Evolutionary conservation across 192 early-diverging fungal species (phyloP), one percentile per base, ranked within the genome.

Genomic region (Mortierella claussenii): DNA sequence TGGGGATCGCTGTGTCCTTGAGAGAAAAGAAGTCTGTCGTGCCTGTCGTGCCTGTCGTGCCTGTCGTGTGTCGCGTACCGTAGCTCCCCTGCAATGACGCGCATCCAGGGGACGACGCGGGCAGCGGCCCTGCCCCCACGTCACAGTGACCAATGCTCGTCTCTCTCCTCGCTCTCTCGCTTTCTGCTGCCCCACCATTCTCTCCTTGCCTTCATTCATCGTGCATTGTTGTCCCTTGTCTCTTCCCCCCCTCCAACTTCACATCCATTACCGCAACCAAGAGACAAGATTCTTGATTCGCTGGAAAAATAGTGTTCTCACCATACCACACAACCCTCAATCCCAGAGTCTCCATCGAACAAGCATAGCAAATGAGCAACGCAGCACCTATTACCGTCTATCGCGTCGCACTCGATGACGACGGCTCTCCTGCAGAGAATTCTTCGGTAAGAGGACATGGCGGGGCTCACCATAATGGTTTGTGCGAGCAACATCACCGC

Each of bases 341-440:
- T n/a, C n/a, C n/a, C 37, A 40, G 37, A 40, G 37, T 10, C 7
- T 10, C 13, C 7, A 40, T 40, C 37, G 13, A 10, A 10, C 37
- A 40, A 40, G 13, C 37, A 40, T 10, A 40, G 13, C 7, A 40
- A 40, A 60, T 46, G 44, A 60, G 44, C 24, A 17, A 60, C 21
- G 2, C 13, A 6, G 44, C 18, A 6, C 34, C 62, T 42, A 37
- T 69, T 26, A 62, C 37, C 63, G 40, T 79, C 24, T 82, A 69
- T 47, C 64, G 61, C 6, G 40, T 82, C 28, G 65, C 63, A 37
- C 69, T 82, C 5, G 75, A 82, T 40, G 69, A 67, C 26, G 80
- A 82, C 50, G 80, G 80, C 1, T 82, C 80, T 10, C 80, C 78
- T 18, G 65, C 58, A 43, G 62, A 79, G 49, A 34, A 42, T 17